A percentile compares a stretch with the other conserved stretches of the same genome.
These are phyloP conservation scores for Aspergillus eucalypticola DNA, from an alignment of 2,329 filamentous ascomycete genomes.

Conservation along the genomic window DNA sequence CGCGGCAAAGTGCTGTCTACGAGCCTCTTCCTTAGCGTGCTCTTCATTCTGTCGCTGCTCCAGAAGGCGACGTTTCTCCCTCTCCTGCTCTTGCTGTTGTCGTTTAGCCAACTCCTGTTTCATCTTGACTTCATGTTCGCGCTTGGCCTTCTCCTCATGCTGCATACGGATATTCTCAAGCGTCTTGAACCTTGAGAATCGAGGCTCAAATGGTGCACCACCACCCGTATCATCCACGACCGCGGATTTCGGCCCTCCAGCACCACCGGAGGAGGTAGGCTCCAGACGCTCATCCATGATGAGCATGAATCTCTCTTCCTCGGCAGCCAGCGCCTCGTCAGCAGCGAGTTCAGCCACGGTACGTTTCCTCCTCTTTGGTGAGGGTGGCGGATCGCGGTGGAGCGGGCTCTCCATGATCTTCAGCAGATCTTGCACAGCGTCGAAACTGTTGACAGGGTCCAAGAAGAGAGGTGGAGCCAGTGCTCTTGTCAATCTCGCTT, in stretches of 20 bases:
- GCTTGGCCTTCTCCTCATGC: conserved; percentile 67
- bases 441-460: conserved; percentile 69
- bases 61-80: conserved; percentile 49
- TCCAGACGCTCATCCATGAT: conserved; percentile 81
- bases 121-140: conserved; percentile 49
- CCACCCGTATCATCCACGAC: conserved; percentile 73
- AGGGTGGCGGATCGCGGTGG: conserved; percentile 73
- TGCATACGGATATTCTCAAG: conserved; percentile 80
- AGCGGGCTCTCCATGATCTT: conserved; percentile 73
- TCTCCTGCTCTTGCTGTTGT: conserved; percentile 50
- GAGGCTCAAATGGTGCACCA: conserved; percentile 73
- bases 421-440: conserved; percentile 71
- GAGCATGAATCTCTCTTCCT: conserved; percentile 89
- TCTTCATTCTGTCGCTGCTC: conserved; percentile 48
- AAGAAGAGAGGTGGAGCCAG: conserved; percentile 75
- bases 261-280: conserved; percentile 58
- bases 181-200: conserved; percentile 89
- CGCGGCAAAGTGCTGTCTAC: conserved; percentile 44
- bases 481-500: conserved; percentile 72
- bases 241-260: conserved; percentile 60
- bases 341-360: conserved; percentile 93
- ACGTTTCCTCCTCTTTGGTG: conserved; percentile 86
- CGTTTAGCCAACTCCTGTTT: conserved; percentile 53
- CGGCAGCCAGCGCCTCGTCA: conserved; percentile 87
- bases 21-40: conserved; percentile 42